Evolutionary conservation across 495 filamentous ascomycete species (phyloP), one percentile per base, ranked within the genome.

Genomic region (Hypoxylon perforatum): DNA sequence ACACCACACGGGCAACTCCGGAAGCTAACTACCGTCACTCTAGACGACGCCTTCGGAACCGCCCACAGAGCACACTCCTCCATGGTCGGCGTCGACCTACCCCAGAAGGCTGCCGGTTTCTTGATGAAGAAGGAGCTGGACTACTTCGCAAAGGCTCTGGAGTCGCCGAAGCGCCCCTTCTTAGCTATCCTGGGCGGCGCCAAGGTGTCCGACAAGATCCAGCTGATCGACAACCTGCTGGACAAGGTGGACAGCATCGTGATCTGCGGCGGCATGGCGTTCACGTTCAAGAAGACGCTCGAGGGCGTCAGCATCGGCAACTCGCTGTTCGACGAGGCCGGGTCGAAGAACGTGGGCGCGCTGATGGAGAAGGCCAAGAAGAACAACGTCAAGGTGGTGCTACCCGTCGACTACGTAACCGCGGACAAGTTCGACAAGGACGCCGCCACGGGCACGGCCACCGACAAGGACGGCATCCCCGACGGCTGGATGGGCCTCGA

Each of bases 41-140:
- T 69, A 97, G 93, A 99, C 80, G 95, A 99, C 76, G 95, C 96
- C 53, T 99, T 99, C 80, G 95, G 95, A 76, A 99, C 95, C 54
- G 96, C 95, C 39, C 95, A 99, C 83, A 92, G 95, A 77, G 94
- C 90, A 23, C 95, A 99, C 86, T 97, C 92, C 81, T 97, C 93
- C 75, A 99, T 99, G 95, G 95, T 99, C 73, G 95, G 95, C 71
- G 84, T 97, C 50, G 88, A 97, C 61, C 90, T 98, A 19, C 93
- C 95, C 51, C 92, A 97, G 77, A 97, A 94, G 83, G 95, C 95
- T 5, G 90, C 94, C 53, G 95, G 95, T 49, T 98, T 97, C 88
- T 89, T 99, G 70, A 91, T 99, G 82, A 99, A 99, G 91, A 99
- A 98, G 85, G 95, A 99, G 80, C 92, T 99, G 47, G 94, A 98